Base-by-base conservation (phyloP, 2,329 filamentous ascomycete species). In the Plectosphaerella plurivora region DNA sequence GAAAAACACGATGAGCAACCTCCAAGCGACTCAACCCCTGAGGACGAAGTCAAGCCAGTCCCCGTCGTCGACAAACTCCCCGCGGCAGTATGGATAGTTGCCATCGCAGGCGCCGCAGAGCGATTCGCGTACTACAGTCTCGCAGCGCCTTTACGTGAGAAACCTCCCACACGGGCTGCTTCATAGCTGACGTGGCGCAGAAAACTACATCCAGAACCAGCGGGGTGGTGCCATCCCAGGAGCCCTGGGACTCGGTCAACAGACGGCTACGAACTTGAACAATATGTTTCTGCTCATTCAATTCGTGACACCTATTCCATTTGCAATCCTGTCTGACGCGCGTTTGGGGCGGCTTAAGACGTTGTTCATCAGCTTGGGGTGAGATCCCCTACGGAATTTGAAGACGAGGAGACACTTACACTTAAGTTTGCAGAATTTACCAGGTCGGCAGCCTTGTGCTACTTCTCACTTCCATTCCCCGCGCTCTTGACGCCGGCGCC, bases 321-420 rank as follows among this genome's bases (percentile, higher is more conserved):
- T 81, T 64, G 82, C 80, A 47, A 76, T 82, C 51, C 63, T 84
- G 51, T 81, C 82, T 18, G 82, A 86, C 61, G 76, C 79, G 39
- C 83, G 82, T 63, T 69, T 83, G 14, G 82, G 83, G 51, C 79
- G 82, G 59, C 84, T 79, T 67, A 82, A 79, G 63, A 81, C 82
- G 2, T 80, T 86, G 11, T 33, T 33, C 28, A 33, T 33, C 28
- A 33, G 28, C 28, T 8, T 33, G 8, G 28, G 28, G 28, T 33
- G 11, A 33, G 28, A 33, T 5, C 28, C 28, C 9, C 28, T 8
- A 4, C 22, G 3, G 22, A 33, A 10, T n/a, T n/a, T n/a, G 28
- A 8, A 33, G 28, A 33, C 8, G 28, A 33, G 11, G 28, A 33
- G 4, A 12, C 28, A 33, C 28, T n/a, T n/a, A n/a, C 28, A 33